Conservation (phyloP, 2,329 filamentous ascomycete genomes). For the Fusarium xylarioides region DNA sequence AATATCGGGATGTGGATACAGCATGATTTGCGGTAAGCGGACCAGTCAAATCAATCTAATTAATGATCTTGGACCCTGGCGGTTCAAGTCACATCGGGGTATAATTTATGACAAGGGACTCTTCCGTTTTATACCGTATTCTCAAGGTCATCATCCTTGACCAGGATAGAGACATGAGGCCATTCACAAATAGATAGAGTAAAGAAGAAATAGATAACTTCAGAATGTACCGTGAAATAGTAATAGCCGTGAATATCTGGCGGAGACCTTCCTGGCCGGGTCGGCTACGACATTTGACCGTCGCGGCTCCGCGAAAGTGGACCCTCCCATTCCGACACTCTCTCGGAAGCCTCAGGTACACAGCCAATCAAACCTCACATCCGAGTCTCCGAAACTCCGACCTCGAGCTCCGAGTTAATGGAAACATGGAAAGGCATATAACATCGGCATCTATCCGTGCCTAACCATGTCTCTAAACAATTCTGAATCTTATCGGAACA, state of each 20-base stretch:
- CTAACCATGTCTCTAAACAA: neutral
- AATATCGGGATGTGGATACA: neutral
- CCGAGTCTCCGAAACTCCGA: conserved; percentile 41
- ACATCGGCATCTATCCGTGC: conserved; percentile 2
- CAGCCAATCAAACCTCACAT: neutral
- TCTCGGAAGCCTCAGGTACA: conserved; percentile 9
- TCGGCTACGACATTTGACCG: conserved; percentile 11
- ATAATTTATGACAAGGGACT: neutral
- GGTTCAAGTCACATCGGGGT: neutral
- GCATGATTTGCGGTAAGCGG: conserved; percentile 1
- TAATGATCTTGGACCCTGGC: neutral
- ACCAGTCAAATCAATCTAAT: neutral
- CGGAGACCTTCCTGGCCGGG: neutral
- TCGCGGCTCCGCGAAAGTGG: conserved; percentile 33
- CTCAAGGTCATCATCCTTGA: neutral
- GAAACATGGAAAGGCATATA: conserved; percentile 30
- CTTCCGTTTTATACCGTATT: neutral
- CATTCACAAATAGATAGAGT: neutral
- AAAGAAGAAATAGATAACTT: neutral
- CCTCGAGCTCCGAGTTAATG: conserved; percentile 23
- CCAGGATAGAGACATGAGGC: too few relatives aligned
- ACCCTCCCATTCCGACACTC: neutral
- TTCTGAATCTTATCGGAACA: conserved; percentile 7
- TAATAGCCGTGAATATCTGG: neutral
- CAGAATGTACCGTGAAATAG: neutral